These are phyloP conservation scores for Entomortierella beljakovae DNA, from an alignment of 192 early-diverging fungal genomes.

Conservation along the genomic window DNA sequence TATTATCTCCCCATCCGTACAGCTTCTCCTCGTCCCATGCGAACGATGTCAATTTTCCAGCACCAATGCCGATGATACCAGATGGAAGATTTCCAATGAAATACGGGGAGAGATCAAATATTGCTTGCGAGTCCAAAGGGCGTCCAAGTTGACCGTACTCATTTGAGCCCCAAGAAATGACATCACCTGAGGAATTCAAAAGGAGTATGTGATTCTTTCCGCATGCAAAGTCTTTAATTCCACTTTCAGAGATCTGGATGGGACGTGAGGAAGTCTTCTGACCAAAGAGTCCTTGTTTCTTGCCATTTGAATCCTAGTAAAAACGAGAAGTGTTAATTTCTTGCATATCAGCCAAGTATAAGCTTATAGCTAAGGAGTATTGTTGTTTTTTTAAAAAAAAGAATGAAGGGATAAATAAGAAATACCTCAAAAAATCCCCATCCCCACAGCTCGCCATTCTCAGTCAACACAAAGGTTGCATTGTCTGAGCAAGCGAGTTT, in stretches of 20 bases:
- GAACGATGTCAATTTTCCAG: slow-evolving; percentile 30
- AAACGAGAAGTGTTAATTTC: background rate
- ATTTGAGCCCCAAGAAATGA: slow-evolving; percentile 44
- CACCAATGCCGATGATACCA: slow-evolving; percentile 32
- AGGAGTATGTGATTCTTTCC: slow-evolving; percentile 41
- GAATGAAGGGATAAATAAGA: background rate
- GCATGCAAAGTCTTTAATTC: slow-evolving; percentile 27
- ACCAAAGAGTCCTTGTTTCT: slow-evolving; percentile 10
- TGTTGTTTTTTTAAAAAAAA: too few relatives aligned
- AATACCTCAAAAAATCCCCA: slow-evolving; percentile 38
- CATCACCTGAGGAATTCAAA: slow-evolving; percentile 19
- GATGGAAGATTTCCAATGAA: slow-evolving; percentile 26
- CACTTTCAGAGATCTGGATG: slow-evolving; percentile 22
- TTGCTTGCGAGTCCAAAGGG: background rate
- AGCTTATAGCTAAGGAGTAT: too few relatives aligned
- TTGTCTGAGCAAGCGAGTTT: slow-evolving; percentile 34
- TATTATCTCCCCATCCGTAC: slow-evolving; percentile 45
- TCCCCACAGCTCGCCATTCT: slow-evolving; percentile 37
- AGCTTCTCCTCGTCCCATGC: slow-evolving; percentile 42
- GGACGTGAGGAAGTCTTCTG: slow-evolving; percentile 7
- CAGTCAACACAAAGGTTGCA: slow-evolving; percentile 36
- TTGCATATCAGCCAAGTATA: background rate
- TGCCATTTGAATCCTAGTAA: slow-evolving; percentile 12
- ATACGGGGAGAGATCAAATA: slow-evolving; percentile 20
- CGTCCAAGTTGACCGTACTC: slow-evolving; percentile 30